Percentiles rank a stretch among this genome's conserved stretches.
Evolutionary conservation across 2,329 filamentous ascomycete genomes (phyloP).

Genomic region (Clonostachys rhizophaga): DNA sequence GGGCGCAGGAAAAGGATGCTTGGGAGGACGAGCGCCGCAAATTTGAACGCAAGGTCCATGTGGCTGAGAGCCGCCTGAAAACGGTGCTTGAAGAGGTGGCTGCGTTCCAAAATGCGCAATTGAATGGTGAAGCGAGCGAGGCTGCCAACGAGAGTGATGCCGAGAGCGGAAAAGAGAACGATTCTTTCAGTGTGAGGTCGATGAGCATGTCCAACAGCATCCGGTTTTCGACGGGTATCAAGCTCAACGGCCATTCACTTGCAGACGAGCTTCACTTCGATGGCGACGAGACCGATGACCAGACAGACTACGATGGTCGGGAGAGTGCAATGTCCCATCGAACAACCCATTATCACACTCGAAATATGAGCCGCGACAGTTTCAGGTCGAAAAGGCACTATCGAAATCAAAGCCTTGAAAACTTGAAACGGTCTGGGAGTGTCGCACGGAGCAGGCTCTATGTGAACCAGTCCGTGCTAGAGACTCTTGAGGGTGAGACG

Average conservation of each 20-base stretch:
- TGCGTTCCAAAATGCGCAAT: conserved; percentile 56
- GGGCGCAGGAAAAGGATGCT: conserved; percentile 76
- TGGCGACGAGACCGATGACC: conserved; percentile 71
- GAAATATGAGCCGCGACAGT: conserved; percentile 55
- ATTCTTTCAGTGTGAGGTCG: conserved; percentile 66
- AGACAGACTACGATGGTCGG: conserved; percentile 68
- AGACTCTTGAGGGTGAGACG: conserved; percentile 51
- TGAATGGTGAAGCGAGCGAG: conserved; percentile 17
- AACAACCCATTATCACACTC: conserved; percentile 37
- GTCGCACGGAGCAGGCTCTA: conserved; percentile 46
- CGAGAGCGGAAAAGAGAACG: conserved; percentile 59
- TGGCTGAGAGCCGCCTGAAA: conserved; percentile 85
- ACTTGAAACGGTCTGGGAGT: conserved; percentile 49
- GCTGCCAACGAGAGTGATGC: conserved; percentile 47
- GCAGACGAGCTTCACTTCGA: conserved; percentile 75
- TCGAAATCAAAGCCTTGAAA: conserved; percentile 55
- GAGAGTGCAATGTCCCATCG: conserved; percentile 53
- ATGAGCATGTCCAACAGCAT: conserved; percentile 70
- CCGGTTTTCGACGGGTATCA: conserved; percentile 64
- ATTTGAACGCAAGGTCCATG: conserved; percentile 78
- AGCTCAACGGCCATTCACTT: conserved; percentile 67
- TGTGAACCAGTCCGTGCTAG: conserved; percentile 49
- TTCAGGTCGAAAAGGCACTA: conserved; percentile 40
- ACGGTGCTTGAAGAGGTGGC: conserved; percentile 81
- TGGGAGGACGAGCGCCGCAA: conserved; percentile 84